phyloP scores from a whole-genome alignment of 768 basidiomycete genomes.

The Kwoniella europaea region DNA sequence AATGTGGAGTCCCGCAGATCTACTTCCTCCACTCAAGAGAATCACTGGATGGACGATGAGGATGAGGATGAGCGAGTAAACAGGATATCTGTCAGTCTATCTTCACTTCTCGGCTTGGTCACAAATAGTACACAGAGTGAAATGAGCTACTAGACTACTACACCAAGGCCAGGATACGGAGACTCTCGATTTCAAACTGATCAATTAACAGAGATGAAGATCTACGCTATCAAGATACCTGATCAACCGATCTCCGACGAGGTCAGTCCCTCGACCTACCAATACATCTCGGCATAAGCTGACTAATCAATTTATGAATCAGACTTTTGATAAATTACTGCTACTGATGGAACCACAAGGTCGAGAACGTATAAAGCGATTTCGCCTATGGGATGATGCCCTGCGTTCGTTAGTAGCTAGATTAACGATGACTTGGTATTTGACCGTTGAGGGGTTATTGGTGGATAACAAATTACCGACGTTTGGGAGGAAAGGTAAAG shows the following conservation, averaged over 20 bases:
- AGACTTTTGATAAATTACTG: slow-evolving; percentile 32
- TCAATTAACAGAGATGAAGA: background rate
- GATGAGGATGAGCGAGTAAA: background rate
- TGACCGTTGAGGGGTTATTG: slow-evolving; percentile 18
- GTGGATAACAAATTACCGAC: slow-evolving; percentile 13
- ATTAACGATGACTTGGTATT: slow-evolving; percentile 38
- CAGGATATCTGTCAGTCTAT: background rate
- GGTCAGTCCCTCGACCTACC: slow-evolving; percentile 5
- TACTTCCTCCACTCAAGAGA: slow-evolving; percentile 11
- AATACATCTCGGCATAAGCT: too few species aligned
- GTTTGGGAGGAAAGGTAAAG: slow-evolving; percentile 32
- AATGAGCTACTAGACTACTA: background rate
- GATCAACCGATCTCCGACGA: slow-evolving; percentile 13
- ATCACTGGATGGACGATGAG: background rate
- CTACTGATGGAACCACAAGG: slow-evolving; percentile 20
- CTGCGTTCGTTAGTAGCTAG: slow-evolving; percentile 38
- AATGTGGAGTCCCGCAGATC: background rate
- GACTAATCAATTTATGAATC: background rate
- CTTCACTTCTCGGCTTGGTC: background rate
- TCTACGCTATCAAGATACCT: slow-evolving; percentile 25
- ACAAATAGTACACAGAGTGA: too few species aligned
- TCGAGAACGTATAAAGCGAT: slow-evolving; percentile 29
- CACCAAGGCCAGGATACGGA: background rate
- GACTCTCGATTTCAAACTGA: background rate
- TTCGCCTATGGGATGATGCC: slow-evolving; percentile 31